Evolutionary conservation across 108 stramenopile species (phyloP).

Genomic region (Stephanodiscus minutulus): DNA sequence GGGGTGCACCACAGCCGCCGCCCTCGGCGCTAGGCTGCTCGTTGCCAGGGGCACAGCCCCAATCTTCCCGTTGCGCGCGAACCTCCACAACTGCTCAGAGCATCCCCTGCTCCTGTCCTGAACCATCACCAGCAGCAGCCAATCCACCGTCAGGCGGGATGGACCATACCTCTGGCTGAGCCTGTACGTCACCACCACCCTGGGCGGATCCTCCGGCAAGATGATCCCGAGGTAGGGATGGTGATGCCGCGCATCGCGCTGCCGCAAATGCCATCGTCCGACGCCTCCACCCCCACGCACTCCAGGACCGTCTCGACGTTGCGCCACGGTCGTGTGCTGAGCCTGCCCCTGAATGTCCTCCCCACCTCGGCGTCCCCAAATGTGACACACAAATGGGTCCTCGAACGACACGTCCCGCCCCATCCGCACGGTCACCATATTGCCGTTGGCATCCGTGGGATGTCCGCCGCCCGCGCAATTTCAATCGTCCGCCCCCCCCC

Average conservation of each 20-base stretch:
- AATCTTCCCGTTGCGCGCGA: background rate
- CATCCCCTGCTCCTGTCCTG: background rate
- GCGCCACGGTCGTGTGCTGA: slow-evolving; percentile 1
- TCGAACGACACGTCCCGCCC: slow-evolving; percentile 28
- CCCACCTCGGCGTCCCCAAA: slow-evolving; percentile 32
- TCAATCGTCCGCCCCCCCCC: background rate
- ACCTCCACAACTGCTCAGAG: background rate
- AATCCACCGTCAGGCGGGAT: background rate
- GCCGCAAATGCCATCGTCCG: slow-evolving; percentile 37
- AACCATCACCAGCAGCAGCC: background rate
- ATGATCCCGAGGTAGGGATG: slow-evolving; percentile 10
- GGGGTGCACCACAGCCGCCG: slow-evolving; percentile 3
- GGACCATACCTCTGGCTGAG: slow-evolving; percentile 14
- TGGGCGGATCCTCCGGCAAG: slow-evolving; percentile 20
- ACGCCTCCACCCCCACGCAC: slow-evolving; percentile 40
- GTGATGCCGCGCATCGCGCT: background rate
- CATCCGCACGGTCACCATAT: slow-evolving; percentile 19
- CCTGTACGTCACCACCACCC: slow-evolving; percentile 31
- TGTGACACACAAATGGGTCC: slow-evolving; percentile 32
- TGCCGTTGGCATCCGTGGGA: too few relatives aligned
- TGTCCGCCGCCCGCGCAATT: background rate
- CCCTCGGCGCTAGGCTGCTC: slow-evolving; percentile 9
- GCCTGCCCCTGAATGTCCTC: slow-evolving; percentile 31
- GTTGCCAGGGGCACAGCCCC: slow-evolving; percentile 5
- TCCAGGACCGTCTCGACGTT: slow-evolving; percentile 35